phyloP scores from a whole-genome alignment of 1,284 basidiomycete species.

The Trichosporon asahii region DNA sequence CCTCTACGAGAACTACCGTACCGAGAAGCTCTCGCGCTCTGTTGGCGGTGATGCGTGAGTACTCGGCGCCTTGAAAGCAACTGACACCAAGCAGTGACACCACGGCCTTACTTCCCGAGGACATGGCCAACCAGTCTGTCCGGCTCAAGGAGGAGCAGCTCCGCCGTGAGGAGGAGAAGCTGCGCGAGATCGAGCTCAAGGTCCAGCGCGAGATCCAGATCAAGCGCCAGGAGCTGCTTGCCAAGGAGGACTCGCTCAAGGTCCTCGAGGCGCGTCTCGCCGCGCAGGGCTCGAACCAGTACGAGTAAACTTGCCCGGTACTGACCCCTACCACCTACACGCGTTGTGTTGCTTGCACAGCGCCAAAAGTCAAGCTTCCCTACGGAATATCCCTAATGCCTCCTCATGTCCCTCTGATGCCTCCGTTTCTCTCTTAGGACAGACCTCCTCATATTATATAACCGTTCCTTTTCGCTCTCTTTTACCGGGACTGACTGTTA shows the following conservation, averaged over 20 bases:
- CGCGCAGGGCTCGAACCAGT: slow-evolving; percentile 23
- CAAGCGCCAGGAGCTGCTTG: slow-evolving; percentile 93
- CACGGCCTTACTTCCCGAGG: slow-evolving; percentile 81
- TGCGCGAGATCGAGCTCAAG: slow-evolving; percentile 96
- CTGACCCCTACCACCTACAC: slow-evolving; percentile 59
- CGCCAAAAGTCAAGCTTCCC: slow-evolving; percentile 9
- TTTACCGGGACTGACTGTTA: slow-evolving; percentile 5
- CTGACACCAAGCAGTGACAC: slow-evolving; percentile 59
- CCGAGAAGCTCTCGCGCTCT: slow-evolving; percentile 88
- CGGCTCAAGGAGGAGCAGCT: slow-evolving; percentile 98
- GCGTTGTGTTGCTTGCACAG: slow-evolving; percentile 67
- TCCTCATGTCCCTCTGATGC: slow-evolving; percentile 14
- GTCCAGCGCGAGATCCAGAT: slow-evolving; percentile 98
- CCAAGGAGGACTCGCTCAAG: slow-evolving; percentile 71
- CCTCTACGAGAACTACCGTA: slow-evolving; percentile 64
- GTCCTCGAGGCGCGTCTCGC: slow-evolving; percentile 51
- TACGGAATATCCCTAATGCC: slow-evolving; percentile 49
- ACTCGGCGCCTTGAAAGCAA: not conserved
- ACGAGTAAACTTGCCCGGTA: slow-evolving; percentile 10
- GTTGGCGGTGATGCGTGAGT: slow-evolving; percentile 78
- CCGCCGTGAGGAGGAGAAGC: slow-evolving; percentile 93
- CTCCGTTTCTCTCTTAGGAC: slow-evolving; percentile 8
- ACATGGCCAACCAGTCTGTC: slow-evolving; percentile 92
- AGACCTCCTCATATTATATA: slow-evolving; percentile 17
- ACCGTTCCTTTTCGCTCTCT: slow-evolving; percentile 12